A percentile compares a stretch with the other conserved stretches of the same genome.
Evolutionary conservation across 768 basidiomycete genomes (phyloP).

Genomic region (Rhodotorula taiwanensis): DNA sequence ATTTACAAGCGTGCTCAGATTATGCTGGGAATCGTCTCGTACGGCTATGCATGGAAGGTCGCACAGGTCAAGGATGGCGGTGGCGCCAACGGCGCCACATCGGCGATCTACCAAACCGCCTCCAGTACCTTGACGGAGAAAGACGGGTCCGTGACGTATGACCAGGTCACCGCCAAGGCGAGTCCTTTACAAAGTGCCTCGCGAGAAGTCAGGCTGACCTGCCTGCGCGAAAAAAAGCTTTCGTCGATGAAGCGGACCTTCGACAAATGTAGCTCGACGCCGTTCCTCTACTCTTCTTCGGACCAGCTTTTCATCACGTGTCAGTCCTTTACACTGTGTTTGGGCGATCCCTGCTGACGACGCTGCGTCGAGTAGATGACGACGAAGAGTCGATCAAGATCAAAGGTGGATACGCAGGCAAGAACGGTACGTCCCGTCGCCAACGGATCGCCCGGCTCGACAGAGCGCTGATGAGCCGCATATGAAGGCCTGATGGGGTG

Average conservation of each 20-base stretch:
- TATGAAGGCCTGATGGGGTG: neutral
- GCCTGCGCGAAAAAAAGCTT: neutral
- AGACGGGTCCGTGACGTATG: no score
- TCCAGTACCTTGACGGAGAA: no score
- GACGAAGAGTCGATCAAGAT: constrained; percentile 4
- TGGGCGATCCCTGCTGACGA: no score
- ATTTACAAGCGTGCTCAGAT: constrained; percentile 4
- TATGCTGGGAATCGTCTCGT: constrained; percentile 4
- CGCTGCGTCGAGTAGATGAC: constrained; percentile 2
- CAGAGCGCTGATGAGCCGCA: no score
- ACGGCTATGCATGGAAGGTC: constrained; percentile 26
- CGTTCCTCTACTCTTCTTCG: constrained; percentile 5
- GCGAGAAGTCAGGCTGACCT: no score
- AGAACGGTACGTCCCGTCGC: neutral
- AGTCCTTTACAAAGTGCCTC: no score
- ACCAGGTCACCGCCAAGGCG: no score
- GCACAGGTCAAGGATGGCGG: no score
- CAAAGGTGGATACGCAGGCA: constrained; percentile 6
- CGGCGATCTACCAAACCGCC: no score
- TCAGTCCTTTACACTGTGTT: neutral
- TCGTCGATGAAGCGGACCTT: constrained; percentile 4
- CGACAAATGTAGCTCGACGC: constrained; percentile 20
- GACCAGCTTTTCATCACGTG: constrained; percentile 15
- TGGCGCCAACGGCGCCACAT: no score
- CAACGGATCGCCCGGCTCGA: no score